Conservation (phyloP, 352 stramenopile species). For the Globisporangium emineosum region DNA sequence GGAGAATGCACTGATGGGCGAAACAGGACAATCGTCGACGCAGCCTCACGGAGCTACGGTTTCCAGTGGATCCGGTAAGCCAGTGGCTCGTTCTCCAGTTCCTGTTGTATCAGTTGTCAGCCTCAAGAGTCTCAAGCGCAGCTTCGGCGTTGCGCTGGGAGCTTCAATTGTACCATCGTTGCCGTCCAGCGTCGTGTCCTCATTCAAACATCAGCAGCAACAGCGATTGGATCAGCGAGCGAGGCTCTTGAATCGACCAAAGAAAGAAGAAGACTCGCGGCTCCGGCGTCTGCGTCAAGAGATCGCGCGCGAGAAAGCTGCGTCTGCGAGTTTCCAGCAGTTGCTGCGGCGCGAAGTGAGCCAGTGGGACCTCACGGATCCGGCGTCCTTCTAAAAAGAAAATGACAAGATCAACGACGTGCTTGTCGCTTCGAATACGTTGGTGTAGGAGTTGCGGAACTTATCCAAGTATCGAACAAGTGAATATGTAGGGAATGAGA, state of each 20-base stretch:
- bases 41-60: not conserved
- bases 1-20: not conserved
- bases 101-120: conserved; percentile 16
- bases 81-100: not conserved
- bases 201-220: not conserved
- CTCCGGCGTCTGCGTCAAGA: conserved; percentile 43
- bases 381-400: not conserved
- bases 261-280: conserved; percentile 11
- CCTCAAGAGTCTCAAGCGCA: conserved; percentile 35
- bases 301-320: conserved; percentile 48
- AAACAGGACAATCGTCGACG: not conserved
- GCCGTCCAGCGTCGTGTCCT: not conserved
- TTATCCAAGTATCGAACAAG: not conserved
- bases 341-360: conserved; percentile 56
- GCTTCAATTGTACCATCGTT: not conserved
- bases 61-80: not conserved
- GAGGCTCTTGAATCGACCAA: not conserved
- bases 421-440: not conserved
- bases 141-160: conserved; percentile 23
- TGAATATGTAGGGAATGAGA: not conserved
- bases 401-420: not conserved
- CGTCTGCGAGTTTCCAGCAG: conserved; percentile 49
- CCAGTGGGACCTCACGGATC: conserved; percentile 26
- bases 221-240: not conserved
- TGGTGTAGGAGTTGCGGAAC: not conserved